Evolutionary conservation across 164 flowering plant species (phyloP).

Genomic region (Saururus chinensis): DNA sequence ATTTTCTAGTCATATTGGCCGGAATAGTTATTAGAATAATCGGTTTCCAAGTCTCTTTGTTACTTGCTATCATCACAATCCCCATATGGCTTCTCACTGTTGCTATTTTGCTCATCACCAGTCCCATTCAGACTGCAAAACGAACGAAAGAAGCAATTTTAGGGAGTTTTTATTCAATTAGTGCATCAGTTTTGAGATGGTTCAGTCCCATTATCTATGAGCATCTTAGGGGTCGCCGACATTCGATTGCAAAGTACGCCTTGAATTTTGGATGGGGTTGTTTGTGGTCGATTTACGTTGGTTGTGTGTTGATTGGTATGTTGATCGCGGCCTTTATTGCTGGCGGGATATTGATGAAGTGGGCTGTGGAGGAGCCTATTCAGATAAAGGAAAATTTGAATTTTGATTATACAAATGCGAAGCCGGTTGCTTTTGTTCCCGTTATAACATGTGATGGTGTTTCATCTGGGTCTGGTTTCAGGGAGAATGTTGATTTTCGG

Average conservation of each 20-base stretch:
- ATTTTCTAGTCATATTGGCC: conserved; percentile 30
- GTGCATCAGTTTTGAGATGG: conserved; percentile 11
- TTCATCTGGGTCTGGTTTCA: conserved; percentile 20
- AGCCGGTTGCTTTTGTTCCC: conserved; percentile 65
- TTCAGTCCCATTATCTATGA: conserved; percentile 13
- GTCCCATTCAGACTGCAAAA: conserved; percentile 35
- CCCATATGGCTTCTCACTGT: conserved; percentile 39
- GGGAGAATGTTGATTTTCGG: conserved; percentile 22
- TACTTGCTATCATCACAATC: conserved; percentile 28
- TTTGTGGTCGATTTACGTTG: conserved; percentile 56
- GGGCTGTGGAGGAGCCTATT: conserved; percentile 57
- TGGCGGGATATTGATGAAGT: conserved; percentile 48
- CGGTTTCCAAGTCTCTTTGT: conserved; percentile 36
- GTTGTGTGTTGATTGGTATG: conserved; percentile 36
- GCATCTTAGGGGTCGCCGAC: conserved; percentile 18
- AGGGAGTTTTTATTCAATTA: conserved; percentile 12
- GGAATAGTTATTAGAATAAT: conserved; percentile 49
- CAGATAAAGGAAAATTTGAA: conserved; percentile 39
- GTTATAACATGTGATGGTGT: conserved; percentile 22
- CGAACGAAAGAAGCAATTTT: conserved; percentile 13
- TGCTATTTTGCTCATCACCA: conserved; percentile 21
- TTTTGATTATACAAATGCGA: conserved; percentile 66
- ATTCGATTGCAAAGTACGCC: conserved; percentile 17
- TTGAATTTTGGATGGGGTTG: conserved; percentile 46
- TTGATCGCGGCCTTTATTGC: conserved; percentile 39